A percentile compares a stretch with the other conserved stretches of the same genome.
phyloP scores from a whole-genome alignment of 2,329 filamentous ascomycete species.

The Trichoderma oligosporum region DNA sequence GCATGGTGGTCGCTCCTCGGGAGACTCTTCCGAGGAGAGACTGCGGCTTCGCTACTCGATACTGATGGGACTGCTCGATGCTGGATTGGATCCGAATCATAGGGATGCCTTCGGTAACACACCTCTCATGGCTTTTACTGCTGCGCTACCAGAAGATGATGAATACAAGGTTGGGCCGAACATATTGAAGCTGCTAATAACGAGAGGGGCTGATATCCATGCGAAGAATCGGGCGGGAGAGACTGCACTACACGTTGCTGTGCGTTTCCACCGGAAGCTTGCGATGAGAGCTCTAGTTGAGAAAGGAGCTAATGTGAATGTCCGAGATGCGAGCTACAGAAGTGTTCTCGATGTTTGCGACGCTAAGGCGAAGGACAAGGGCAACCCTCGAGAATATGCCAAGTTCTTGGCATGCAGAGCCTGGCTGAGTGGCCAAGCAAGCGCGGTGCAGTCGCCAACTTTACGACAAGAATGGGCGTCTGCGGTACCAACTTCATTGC shows the following conservation, averaged over 20 bases:
- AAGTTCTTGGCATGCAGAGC: slow-evolving; percentile 46
- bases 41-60: slow-evolving; percentile 30
- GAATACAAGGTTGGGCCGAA: slow-evolving; percentile 46
- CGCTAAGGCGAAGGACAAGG: slow-evolving; percentile 33
- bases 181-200: slow-evolving; percentile 44
- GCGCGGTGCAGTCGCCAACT: slow-evolving; percentile 39
- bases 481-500: background rate
- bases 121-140: slow-evolving; percentile 53
- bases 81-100: slow-evolving; percentile 48
- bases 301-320: slow-evolving; percentile 47
- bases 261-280: slow-evolving; percentile 50
- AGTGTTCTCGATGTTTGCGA: slow-evolving; percentile 48
- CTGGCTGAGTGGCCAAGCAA: slow-evolving; percentile 40
- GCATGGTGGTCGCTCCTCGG: slow-evolving; percentile 27
- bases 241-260: slow-evolving; percentile 53
- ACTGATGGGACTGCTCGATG: slow-evolving; percentile 32
- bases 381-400: slow-evolving; percentile 36
- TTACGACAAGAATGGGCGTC: slow-evolving; percentile 41
- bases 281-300: slow-evolving; percentile 46
- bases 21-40: slow-evolving; percentile 34
- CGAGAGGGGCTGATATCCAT: slow-evolving; percentile 43
- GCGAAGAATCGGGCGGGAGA: slow-evolving; percentile 52
- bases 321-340: slow-evolving; percentile 41
- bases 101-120: slow-evolving; percentile 51
- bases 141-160: slow-evolving; percentile 48